phyloP scores from a whole-genome alignment of 2,329 filamentous ascomycete genomes.

The Thelonectria discophora region DNA sequence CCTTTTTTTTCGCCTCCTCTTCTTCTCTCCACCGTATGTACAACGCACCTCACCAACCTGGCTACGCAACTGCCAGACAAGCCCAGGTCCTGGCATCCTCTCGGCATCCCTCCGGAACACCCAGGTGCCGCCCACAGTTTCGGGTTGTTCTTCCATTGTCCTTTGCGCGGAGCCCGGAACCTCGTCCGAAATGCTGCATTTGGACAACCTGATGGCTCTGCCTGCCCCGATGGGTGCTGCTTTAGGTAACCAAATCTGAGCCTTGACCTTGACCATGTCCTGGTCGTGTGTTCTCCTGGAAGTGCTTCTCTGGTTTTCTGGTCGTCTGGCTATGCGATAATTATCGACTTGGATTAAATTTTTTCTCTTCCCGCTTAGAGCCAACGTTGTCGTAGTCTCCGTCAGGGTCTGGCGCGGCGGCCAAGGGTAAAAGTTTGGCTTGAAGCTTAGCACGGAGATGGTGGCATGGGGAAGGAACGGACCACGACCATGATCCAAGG shows the following conservation, averaged over 20 bases:
- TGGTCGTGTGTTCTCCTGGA: neutral
- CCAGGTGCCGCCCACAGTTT: conserved; percentile 24
- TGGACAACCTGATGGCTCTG: conserved; percentile 8
- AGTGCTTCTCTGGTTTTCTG: too few species aligned
- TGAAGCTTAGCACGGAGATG: conserved; percentile 14
- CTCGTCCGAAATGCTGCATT: conserved; percentile 19
- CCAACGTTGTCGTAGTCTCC: conserved; percentile 11
- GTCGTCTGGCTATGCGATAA: neutral
- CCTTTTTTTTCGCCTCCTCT: too few species aligned
- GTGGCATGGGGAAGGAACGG: neutral
- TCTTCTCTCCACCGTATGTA: conserved; percentile 7
- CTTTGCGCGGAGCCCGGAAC: conserved; percentile 17
- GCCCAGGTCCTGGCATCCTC: conserved; percentile 18
- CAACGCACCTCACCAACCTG: neutral
- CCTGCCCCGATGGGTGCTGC: conserved; percentile 9
- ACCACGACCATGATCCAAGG: neutral
- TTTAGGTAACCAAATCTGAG: neutral
- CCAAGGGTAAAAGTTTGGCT: conserved; percentile 7
- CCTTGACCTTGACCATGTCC: conserved; percentile 10
- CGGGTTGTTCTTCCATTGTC: conserved; percentile 20
- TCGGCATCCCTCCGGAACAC: conserved; percentile 30
- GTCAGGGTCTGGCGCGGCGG: conserved; percentile 16
- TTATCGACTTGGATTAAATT: neutral
- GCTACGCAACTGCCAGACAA: conserved; percentile 25
- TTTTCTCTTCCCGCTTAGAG: conserved; percentile 3